A percentile compares a stretch with the other conserved stretches of the same genome.
Evolutionary conservation across 2,329 filamentous ascomycete genomes (phyloP).

Genomic region (Alternaria sp.): DNA sequence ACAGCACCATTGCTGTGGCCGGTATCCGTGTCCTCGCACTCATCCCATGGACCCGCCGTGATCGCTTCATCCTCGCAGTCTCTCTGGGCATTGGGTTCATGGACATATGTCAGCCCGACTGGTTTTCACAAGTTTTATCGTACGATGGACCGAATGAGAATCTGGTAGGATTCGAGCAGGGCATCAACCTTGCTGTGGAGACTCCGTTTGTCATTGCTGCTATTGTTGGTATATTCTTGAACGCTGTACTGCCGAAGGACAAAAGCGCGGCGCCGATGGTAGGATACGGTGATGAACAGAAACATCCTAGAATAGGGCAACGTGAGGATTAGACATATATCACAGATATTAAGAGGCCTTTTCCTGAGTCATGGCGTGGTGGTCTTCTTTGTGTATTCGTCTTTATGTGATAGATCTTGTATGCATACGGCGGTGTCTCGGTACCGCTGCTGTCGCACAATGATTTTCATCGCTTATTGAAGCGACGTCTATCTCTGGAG

Average conservation of each 20-base stretch:
- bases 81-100: constrained; percentile 40
- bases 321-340: constrained; percentile 2
- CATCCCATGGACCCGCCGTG: constrained; percentile 34
- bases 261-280: background rate
- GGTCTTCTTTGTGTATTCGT: background rate
- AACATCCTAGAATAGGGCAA: constrained; percentile 13
- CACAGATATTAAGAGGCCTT: background rate
- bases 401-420: background rate
- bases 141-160: constrained; percentile 48
- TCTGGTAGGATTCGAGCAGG: constrained; percentile 51
- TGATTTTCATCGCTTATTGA: background rate
- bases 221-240: constrained; percentile 48
- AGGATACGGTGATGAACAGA: constrained; percentile 15
- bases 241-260: constrained; percentile 51
- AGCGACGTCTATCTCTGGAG: background rate
- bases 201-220: constrained; percentile 53
- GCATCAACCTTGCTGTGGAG: constrained; percentile 51
- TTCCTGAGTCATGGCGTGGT: background rate
- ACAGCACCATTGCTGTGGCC: constrained; percentile 36
- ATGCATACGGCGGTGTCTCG: background rate
- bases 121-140: constrained; percentile 49
- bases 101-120: constrained; percentile 49
- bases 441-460: background rate
- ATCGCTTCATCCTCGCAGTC: constrained; percentile 37
- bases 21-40: constrained; percentile 36